Base-by-base conservation (phyloP, 148 eudicot genomes). In the Rhododendron ferrugineum region DNA sequence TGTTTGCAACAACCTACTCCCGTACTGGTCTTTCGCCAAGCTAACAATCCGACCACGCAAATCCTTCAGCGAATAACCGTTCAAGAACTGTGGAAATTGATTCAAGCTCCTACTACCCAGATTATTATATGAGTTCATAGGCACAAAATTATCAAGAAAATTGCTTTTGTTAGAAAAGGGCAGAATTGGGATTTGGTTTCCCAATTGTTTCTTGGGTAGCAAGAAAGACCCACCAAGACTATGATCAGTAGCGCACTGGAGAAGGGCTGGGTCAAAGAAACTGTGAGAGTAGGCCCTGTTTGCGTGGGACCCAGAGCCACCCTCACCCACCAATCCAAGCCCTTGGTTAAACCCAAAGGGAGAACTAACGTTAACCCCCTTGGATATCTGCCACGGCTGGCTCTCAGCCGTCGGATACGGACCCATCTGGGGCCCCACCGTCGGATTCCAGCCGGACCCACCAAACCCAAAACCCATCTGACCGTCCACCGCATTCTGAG, bases 11-110 rank as follows among this genome's bases (percentile, higher is more conserved):
- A 88, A 16, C 34, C 80, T 85, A 50, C 88, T 82, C 36, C 87
- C 87, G 22, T 73, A 20, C 73, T 86, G 93, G 64, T 89, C 85
- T 37, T 84, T 88, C 13, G 91, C 89, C 79, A 85, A 36, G 32
- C 52, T 6, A 15, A 85, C 87, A 6, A 91, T 84, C 20, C 40
- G 84, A 4, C 91, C 88, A 78, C 85, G 81, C 87, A 91, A 73
- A 52, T 60, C 78, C 46, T 75, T 44, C 44, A 76, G 76, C 34
- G 76, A 36, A 32, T 54, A 42, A 9, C 22, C 4, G 18, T 80
- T 56, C 86, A 1, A 28, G 15, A 26, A 52, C 7, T 49, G 90
- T 23, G 34, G 22, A 20, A 83, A 50, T 3, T 50, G 80, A 79
- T 78, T 75, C 58, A 76, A 36, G n/a, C 11, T 52, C 11, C 46